These are phyloP conservation scores for Agaricus subrufescens DNA, from an alignment of 768 basidiomycete genomes.

Conservation along the genomic window DNA sequence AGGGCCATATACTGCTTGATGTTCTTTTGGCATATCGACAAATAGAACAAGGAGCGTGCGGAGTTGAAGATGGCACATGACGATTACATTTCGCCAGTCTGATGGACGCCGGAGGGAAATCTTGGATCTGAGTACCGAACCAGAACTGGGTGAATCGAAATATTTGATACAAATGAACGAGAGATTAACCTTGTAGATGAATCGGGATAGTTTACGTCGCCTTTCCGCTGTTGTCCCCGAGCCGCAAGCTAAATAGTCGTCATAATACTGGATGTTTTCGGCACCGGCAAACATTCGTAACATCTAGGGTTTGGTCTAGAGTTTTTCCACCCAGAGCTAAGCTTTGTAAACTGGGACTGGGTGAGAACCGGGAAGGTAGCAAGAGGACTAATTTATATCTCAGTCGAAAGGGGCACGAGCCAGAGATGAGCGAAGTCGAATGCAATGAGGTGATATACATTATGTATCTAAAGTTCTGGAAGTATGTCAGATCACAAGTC, in stretches of 20 bases:
- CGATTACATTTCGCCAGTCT: slow-evolving; percentile 13
- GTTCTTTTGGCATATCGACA: slow-evolving; percentile 20
- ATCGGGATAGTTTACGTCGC: slow-evolving; percentile 2
- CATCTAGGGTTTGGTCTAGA: neutral
- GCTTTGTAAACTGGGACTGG: slow-evolving; percentile 6
- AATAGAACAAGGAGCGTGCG: slow-evolving; percentile 16
- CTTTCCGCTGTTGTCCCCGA: neutral
- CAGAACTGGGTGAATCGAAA: slow-evolving; percentile 3
- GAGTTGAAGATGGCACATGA: slow-evolving; percentile 23
- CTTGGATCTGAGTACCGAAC: slow-evolving; percentile 11
- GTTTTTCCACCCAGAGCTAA: neutral
- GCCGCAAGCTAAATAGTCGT: slow-evolving; percentile 2
- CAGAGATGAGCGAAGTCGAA: slow-evolving; percentile 15
- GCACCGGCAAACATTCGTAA: slow-evolving; percentile 1
- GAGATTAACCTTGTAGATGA: slow-evolving; percentile 12
- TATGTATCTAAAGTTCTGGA: slow-evolving; percentile 39
- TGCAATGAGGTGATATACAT: slow-evolving; percentile 27
- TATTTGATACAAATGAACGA: slow-evolving; percentile 7
- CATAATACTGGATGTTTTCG: slow-evolving; percentile 6
- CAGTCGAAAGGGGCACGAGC: slow-evolving; percentile 22
- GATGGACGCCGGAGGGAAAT: slow-evolving; percentile 15
- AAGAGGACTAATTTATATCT: slow-evolving; percentile 35
- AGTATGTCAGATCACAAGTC: slow-evolving; percentile 39
- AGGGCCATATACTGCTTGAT: slow-evolving; percentile 8
- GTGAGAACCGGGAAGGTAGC: neutral